A percentile compares a stretch with the other conserved stretches of the same genome.
phyloP scores from a whole-genome alignment of 2,329 filamentous ascomycete species.

The Aspergillus sp. region DNA sequence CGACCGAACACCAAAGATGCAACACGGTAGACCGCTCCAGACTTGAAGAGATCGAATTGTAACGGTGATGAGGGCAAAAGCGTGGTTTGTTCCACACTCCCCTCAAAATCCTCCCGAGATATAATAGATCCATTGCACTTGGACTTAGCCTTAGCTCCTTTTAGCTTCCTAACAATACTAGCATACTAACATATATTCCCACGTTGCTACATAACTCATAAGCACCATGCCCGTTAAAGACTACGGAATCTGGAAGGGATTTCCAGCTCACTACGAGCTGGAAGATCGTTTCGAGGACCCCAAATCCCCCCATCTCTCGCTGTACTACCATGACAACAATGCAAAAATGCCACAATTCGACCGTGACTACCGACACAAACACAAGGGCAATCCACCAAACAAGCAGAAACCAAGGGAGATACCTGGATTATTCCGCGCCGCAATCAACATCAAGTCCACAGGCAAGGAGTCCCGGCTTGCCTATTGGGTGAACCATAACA shows the following conservation, averaged over 20 bases:
- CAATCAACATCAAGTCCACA: slow-evolving; percentile 24
- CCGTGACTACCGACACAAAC: slow-evolving; percentile 1
- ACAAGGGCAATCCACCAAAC: background rate
- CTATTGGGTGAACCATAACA: slow-evolving; percentile 16
- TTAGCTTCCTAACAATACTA: background rate
- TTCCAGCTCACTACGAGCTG: slow-evolving; percentile 13
- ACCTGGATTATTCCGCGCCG: slow-evolving; percentile 16
- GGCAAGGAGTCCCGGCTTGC: slow-evolving; percentile 18
- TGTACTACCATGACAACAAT: slow-evolving; percentile 18
- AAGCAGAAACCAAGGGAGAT: slow-evolving; percentile 10
- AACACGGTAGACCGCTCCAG: background rate
- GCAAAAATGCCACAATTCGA: background rate
- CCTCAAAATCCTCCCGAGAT: background rate
- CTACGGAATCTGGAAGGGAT: slow-evolving; percentile 25
- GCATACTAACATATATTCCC: background rate
- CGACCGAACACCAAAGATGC: background rate
- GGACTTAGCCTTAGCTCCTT: background rate
- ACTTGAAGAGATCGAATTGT: background rate
- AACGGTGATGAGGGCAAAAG: background rate
- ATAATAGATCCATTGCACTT: background rate
- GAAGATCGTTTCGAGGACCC: slow-evolving; percentile 13
- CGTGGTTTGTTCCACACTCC: background rate
- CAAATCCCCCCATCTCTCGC: slow-evolving; percentile 17
- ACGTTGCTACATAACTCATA: background rate
- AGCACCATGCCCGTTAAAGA: slow-evolving; percentile 18